Conservation (phyloP, 2,329 filamentous ascomycete species). For the Plectosphaerella sp. region DNA sequence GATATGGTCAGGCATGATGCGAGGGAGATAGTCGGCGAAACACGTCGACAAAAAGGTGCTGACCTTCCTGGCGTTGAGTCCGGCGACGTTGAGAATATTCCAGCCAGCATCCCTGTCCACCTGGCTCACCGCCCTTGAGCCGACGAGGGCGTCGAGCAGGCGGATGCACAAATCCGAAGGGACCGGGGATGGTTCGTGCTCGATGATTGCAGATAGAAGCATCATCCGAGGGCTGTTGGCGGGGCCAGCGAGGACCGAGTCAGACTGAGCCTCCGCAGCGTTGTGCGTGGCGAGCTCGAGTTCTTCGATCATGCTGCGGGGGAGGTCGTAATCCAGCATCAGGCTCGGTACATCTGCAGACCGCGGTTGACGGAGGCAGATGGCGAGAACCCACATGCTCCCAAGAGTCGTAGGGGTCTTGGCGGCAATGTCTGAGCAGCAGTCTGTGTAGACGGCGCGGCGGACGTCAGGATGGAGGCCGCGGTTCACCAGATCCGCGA, state of each 20-base stretch:
- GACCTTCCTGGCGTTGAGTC: conserved; percentile 35
- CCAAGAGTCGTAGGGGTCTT: conserved; percentile 64
- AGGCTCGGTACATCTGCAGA: conserved; percentile 51
- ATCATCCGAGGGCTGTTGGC: conserved; percentile 52
- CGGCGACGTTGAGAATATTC: conserved; percentile 54
- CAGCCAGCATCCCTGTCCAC: conserved; percentile 65
- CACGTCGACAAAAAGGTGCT: conserved; percentile 54
- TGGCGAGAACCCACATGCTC: conserved; percentile 62
- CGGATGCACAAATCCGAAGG: conserved; percentile 54
- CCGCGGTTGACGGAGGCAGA: conserved; percentile 35
- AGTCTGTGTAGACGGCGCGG: conserved; percentile 59
- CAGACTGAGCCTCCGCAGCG: not conserved
- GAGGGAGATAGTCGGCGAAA: conserved; percentile 52
- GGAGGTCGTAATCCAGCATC: conserved; percentile 56
- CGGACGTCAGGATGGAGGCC: conserved; percentile 53
- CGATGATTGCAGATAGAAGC: conserved; percentile 54
- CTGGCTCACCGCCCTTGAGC: conserved; percentile 52
- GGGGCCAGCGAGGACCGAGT: conserved; percentile 36
- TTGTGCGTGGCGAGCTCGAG: conserved; percentile 49
- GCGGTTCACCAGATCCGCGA: conserved; percentile 54
- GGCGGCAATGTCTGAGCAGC: conserved; percentile 62
- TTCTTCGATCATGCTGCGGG: conserved; percentile 59
- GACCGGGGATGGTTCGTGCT: conserved; percentile 57
- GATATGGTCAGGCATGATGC: conserved; percentile 49
- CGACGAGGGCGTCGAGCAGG: conserved; percentile 72